Evolutionary conservation across 306 rosid genomes (phyloP).

Genomic region (Vigna nakashimae): DNA sequence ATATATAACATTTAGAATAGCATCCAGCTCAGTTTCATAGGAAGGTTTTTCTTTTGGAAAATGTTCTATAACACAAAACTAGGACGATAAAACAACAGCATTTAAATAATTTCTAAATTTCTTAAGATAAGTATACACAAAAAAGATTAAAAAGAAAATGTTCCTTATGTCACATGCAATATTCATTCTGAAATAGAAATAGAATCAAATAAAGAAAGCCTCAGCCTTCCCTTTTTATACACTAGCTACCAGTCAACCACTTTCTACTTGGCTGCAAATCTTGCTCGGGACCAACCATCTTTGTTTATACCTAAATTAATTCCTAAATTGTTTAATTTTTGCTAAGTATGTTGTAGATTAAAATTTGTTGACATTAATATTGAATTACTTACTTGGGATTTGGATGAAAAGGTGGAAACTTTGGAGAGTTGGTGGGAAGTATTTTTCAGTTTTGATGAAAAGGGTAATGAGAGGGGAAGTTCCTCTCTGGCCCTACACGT

Average conservation of each 20-base stretch:
- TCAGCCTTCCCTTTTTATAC: neutral
- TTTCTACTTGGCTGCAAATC: neutral
- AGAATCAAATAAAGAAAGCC: neutral
- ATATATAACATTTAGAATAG: too few relatives aligned
- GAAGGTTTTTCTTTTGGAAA: neutral
- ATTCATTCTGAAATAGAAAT: neutral
- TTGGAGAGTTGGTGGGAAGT: neutral
- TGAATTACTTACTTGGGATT: neutral
- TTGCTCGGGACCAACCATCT: neutral
- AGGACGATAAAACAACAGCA: neutral
- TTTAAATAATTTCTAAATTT: neutral
- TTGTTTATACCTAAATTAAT: neutral
- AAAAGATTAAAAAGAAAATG: neutral
- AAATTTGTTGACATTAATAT: neutral
- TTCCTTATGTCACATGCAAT: neutral
- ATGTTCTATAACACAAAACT: neutral
- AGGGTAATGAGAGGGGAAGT: neutral
- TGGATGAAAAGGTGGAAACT: neutral
- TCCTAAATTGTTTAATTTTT: neutral
- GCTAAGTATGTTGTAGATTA: neutral
- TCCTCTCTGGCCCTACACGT: neutral
- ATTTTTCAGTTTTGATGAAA: neutral
- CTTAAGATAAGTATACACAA: neutral
- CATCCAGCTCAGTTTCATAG: too few relatives aligned
- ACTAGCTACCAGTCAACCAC: neutral